A percentile compares a stretch with the other conserved stretches of the same genome.
Conservation (phyloP, 2,329 filamentous ascomycete species). For the Venturia asperata region DNA sequence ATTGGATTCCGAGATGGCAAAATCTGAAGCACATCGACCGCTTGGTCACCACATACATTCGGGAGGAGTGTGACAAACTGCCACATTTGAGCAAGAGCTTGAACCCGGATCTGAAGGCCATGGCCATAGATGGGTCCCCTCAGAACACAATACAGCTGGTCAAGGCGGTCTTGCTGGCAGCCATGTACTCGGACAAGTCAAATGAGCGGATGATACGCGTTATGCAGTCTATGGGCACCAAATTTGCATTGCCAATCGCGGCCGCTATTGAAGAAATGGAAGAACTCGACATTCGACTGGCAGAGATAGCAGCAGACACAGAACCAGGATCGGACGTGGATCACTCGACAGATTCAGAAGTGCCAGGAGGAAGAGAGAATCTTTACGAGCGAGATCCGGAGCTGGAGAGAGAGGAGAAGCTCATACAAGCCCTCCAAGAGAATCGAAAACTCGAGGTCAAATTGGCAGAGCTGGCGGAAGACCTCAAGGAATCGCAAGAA, state of each 20-base stretch:
- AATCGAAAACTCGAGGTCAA: slow-evolving; percentile 23
- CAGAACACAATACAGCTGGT: slow-evolving; percentile 36
- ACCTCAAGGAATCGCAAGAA: slow-evolving; percentile 36
- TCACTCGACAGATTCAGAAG: slow-evolving; percentile 14
- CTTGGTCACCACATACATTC: slow-evolving; percentile 42
- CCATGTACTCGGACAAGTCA: slow-evolving; percentile 41
- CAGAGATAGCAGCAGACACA: slow-evolving; percentile 16
- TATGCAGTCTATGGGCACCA: slow-evolving; percentile 32
- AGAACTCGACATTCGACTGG: slow-evolving; percentile 21
- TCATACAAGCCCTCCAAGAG: slow-evolving; percentile 39
- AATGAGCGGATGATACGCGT: slow-evolving; percentile 42
- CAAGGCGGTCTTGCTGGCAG: slow-evolving; percentile 43
- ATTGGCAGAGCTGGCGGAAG: slow-evolving; percentile 34
- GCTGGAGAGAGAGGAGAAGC: slow-evolving; percentile 44
- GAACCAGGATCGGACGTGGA: slow-evolving; percentile 16
- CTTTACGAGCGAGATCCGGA: slow-evolving; percentile 36
- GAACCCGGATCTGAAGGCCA: slow-evolving; percentile 43
- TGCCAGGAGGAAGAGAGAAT: slow-evolving; percentile 23
- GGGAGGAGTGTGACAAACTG: slow-evolving; percentile 39
- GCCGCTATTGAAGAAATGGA: slow-evolving; percentile 36
- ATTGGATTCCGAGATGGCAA: slow-evolving; percentile 48
- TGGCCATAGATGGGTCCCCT: slow-evolving; percentile 39
- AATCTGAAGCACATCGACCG: slow-evolving; percentile 47
- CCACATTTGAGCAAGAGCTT: slow-evolving; percentile 34
- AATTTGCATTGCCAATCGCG: slow-evolving; percentile 34